Evolutionary conservation across 768 basidiomycete genomes (phyloP).

Genomic region (Pulveroboletus sp.): DNA sequence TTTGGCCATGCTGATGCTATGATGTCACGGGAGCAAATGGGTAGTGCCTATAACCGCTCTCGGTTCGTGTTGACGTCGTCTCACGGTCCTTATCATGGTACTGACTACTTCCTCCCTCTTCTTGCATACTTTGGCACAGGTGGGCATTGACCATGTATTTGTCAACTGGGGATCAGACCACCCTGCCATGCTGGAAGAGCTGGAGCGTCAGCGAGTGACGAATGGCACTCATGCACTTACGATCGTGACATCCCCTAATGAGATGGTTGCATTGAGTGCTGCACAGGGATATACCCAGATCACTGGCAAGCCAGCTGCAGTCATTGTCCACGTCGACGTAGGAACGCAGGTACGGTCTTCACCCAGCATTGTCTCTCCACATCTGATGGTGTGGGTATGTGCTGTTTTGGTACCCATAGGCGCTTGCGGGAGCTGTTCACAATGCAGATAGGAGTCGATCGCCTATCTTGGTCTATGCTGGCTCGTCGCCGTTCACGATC

Average conservation of each 20-base stretch:
- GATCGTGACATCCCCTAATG: constrained; percentile 68
- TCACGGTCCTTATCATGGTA: constrained; percentile 26
- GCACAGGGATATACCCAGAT: constrained; percentile 70
- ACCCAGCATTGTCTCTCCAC: not conserved
- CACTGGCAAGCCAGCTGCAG: constrained; percentile 61
- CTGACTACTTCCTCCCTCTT: constrained; percentile 62
- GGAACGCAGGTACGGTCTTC: constrained; percentile 50
- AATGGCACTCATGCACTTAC: constrained; percentile 37
- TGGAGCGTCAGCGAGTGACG: constrained; percentile 47
- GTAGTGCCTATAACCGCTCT: not conserved
- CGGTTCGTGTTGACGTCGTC: not conserved
- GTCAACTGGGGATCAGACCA: constrained; percentile 80
- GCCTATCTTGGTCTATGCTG: constrained; percentile 69
- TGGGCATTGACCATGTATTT: constrained; percentile 63
- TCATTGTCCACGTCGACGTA: constrained; percentile 72
- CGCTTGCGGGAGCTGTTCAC: constrained; percentile 66
- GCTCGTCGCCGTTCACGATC: constrained; percentile 57
- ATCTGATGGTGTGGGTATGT: not conserved
- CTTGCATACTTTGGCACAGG: constrained; percentile 47
- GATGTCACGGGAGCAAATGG: too few species aligned
- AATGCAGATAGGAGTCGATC: constrained; percentile 59
- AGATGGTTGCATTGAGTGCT: constrained; percentile 70
- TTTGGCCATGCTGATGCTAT: too few species aligned
- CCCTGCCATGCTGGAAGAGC: constrained; percentile 64
- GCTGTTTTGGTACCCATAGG: constrained; percentile 32